Evolutionary conservation across 805 yeast genomes (phyloP), one percentile per base, ranked within the genome.

Genomic region (Pichia occidentalis): DNA sequence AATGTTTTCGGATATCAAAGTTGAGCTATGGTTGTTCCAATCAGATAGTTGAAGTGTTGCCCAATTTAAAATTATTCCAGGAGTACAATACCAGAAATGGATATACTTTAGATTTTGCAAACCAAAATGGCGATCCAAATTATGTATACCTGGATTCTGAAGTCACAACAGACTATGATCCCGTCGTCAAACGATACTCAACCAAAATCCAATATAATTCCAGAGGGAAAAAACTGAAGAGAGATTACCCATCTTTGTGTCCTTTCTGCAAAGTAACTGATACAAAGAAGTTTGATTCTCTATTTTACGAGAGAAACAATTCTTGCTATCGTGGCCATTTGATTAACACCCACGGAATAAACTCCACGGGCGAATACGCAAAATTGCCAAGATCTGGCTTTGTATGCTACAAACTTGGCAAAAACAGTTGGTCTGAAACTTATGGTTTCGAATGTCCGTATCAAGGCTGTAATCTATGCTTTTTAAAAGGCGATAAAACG

Each of bases 301-400:
- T 40, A 17, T 45, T 45, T 24, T 45, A 39, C 24, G 44, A 45
- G 12, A 30, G 48, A 16, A 45, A 45, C 12, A 45, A 45, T 18
- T 42, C 46, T 11, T 44, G 46, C 5, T 45, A 45, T 24, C 31
- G 48, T 17, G 48, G 48, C n/a, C 48, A 45, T 32, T 28, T 45
- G 7, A 39, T 45, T 22, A 45, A 45, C 17, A 45, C 48, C 2
- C 48, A 45, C 28, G 48, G 48, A 3, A 35, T 45, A 17, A 39
- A 37, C 26, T 41, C 44, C 14, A 37, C 32, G 12, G 48, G 48
- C 3, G 28, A 32, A 7, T 22, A 21, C 16, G 36, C 34, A 16
- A 33, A 39, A 34, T 14, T 40, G 11, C 48, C 48, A 4, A 12
- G 5, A 16, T 14, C 34, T 8, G 31, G 38, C 3, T 33, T 36